phyloP scores from a whole-genome alignment of 2,329 filamentous ascomycete genomes.

The Colletotrichum sp. region DNA sequence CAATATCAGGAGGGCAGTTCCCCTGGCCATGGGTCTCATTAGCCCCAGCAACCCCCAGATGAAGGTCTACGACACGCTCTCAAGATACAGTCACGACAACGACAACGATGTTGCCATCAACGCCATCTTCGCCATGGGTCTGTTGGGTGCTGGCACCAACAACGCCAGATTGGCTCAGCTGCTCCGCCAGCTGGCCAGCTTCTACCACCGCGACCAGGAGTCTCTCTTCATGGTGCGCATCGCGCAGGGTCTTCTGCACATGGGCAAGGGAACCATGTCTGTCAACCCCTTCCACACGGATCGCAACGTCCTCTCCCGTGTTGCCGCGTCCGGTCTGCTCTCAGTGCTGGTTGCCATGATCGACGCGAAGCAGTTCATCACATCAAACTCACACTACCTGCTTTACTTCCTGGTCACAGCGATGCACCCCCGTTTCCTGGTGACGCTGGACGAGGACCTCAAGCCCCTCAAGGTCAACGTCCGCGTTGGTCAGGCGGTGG shows the following conservation, averaged over 20 bases:
- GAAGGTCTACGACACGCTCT: slow-evolving; percentile 99
- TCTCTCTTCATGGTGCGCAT: slow-evolving; percentile 99
- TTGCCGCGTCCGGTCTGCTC: slow-evolving; percentile 87
- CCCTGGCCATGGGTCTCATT: slow-evolving; percentile 93
- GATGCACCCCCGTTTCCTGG: slow-evolving; percentile 95
- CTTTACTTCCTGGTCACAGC: slow-evolving; percentile 97
- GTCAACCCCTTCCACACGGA: slow-evolving; percentile 99
- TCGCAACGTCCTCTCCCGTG: slow-evolving; percentile 90
- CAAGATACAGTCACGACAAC: slow-evolving; percentile 97
- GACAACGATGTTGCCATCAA: slow-evolving; percentile 98
- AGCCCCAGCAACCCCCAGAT: slow-evolving; percentile 99
- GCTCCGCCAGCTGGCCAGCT: slow-evolving; percentile 91
- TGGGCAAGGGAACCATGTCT: slow-evolving; percentile 97
- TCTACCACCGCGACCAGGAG: slow-evolving; percentile 97
- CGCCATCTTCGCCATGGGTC: slow-evolving; percentile 98
- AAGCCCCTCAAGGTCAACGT: slow-evolving; percentile 96
- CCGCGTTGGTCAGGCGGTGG: slow-evolving; percentile 95
- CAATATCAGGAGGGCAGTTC: slow-evolving; percentile 96
- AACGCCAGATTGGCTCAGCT: slow-evolving; percentile 96
- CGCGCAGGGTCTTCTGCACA: slow-evolving; percentile 94
- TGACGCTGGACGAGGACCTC: slow-evolving; percentile 93
- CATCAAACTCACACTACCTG: slow-evolving; percentile 79
- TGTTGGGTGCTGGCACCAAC: slow-evolving; percentile 95
- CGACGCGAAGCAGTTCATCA: slow-evolving; percentile 86
- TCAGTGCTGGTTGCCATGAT: slow-evolving; percentile 93